Evolutionary conservation across 805 yeast genomes (phyloP), one percentile per base, ranked within the genome.

Genomic region (Lachancea kluyveri): DNA sequence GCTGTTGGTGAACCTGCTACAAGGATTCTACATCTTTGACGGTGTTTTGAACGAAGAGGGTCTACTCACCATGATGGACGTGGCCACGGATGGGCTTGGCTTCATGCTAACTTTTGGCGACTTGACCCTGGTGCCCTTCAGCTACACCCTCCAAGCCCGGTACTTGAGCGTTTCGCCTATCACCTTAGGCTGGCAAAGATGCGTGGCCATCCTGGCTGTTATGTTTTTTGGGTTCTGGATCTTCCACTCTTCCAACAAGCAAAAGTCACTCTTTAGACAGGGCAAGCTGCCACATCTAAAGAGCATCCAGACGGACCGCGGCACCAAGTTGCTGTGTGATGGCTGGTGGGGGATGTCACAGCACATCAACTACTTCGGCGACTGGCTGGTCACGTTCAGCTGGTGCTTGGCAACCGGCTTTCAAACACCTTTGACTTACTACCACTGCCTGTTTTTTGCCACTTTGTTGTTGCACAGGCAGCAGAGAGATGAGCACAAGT

Each of bases 271-370:
- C 19, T 92, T 92, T 67, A 79, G 82, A 60, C 74, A 72, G 41
- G 95, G 95, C 10, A 72, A 79, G 45, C 67, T 87, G 36, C 59
- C 68, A 24, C 77, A 84, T 50, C 62, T 86, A 60, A 70, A 74
- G 40, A 77, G 73, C 33, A 82, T 92, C 37, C 63, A 72, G 41
- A 80, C 96, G 0, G 64, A 70, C 18, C 74, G 81, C 10, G 94
- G 94, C 1, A 79, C 95, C 16, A 82, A 74, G 50, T 68, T 92
- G 42, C 62, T 92, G 26, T 72, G 77, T 33, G 92, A 86, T 49
- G 96, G 97, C 3, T 92, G 97, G 98, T 92, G 98, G 98, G 82
- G 81, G 2, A 57, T 67, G 12, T 77, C 95, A 5, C 95, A 94
- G 45, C 98, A 92, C 57, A 86, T 85, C 52, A 92, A 92, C 54